phyloP scores from a whole-genome alignment of 805 yeast genomes.

The Kluyveromyces nonfermentans region DNA sequence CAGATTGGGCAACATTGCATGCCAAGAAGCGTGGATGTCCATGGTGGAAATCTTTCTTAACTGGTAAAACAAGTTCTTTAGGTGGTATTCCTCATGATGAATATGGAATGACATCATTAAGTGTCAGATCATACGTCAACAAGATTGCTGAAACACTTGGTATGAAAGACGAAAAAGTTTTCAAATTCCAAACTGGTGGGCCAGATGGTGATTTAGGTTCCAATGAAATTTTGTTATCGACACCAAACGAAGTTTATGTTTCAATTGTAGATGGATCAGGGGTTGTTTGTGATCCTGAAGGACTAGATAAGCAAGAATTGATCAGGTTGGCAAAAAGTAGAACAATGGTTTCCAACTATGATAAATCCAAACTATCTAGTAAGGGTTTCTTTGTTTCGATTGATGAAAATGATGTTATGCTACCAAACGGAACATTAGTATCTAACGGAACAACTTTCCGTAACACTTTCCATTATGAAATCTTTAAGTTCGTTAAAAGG shows the following conservation, averaged over 20 bases:
- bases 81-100: slow-evolving; percentile 99
- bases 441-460: slow-evolving; percentile 84
- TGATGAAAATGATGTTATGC: slow-evolving; percentile 68
- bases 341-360: slow-evolving; percentile 61
- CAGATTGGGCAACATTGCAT: slow-evolving; percentile 95
- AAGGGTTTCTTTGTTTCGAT: slow-evolving; percentile 77
- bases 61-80: slow-evolving; percentile 83
- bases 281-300: slow-evolving; percentile 84
- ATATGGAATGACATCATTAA: slow-evolving; percentile 94
- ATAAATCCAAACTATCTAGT: slow-evolving; percentile 53
- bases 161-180: slow-evolving; percentile 47
- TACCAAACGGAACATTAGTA: slow-evolving; percentile 68
- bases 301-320: slow-evolving; percentile 74
- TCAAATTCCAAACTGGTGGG: slow-evolving; percentile 94
- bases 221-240: slow-evolving; percentile 82
- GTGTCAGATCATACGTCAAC: slow-evolving; percentile 86
- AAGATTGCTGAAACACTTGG: slow-evolving; percentile 74
- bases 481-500: slow-evolving; percentile 52
- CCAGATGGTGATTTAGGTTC: slow-evolving; percentile 98
- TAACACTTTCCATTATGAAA: slow-evolving; percentile 76
- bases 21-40: slow-evolving; percentile 88
- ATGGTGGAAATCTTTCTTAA: slow-evolving; percentile 97
- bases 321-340: slow-evolving; percentile 69
- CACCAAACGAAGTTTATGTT: slow-evolving; percentile 66
- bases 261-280: slow-evolving; percentile 95